Evolutionary conservation across 208 protist species (phyloP).

Genomic region (Wallacemonas sp.): DNA sequence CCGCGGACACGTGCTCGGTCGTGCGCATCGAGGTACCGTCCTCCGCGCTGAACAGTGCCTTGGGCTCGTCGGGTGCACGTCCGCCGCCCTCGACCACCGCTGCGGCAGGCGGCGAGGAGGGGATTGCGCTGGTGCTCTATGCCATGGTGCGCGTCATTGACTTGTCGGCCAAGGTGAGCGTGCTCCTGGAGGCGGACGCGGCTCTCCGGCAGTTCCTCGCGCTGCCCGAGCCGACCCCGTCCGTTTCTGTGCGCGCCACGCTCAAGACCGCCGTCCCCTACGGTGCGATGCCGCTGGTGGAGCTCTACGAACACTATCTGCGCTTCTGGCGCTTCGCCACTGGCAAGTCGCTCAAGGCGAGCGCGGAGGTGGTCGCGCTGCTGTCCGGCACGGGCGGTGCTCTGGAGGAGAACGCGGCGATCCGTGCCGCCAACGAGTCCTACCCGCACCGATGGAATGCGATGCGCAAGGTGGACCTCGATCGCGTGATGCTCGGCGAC

Average conservation of each 20-base stretch:
- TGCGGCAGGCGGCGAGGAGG: conserved; percentile 13
- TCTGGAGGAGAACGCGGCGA: conserved; percentile 17
- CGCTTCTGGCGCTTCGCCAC: conserved; percentile 52
- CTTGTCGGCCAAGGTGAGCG: conserved; percentile 49
- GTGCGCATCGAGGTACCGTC: conserved; percentile 41
- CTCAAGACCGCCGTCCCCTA: conserved; percentile 46
- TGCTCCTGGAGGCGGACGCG: conserved; percentile 46
- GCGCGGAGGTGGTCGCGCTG: conserved; percentile 34
- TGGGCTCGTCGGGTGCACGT: neutral
- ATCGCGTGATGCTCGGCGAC: conserved; percentile 69
- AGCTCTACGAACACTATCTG: conserved; percentile 69
- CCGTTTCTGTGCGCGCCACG: conserved; percentile 26
- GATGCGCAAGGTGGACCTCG: conserved; percentile 47
- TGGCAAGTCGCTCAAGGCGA: conserved; percentile 40
- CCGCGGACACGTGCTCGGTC: conserved; percentile 49
- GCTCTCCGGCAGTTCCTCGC: conserved; percentile 32
- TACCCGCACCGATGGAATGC: conserved; percentile 65
- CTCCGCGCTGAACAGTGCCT: conserved; percentile 17
- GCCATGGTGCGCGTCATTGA: conserved; percentile 76
- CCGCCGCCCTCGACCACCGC: neutral
- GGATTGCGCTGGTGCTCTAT: conserved; percentile 35
- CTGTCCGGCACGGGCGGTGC: conserved; percentile 15
- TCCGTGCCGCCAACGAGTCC: conserved; percentile 31
- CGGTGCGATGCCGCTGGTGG: conserved; percentile 61
- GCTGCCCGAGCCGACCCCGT: conserved; percentile 22